Percentiles rank a stretch among this genome's conserved stretches.
These are phyloP conservation scores for Hagleromyces aurorensis DNA, from an alignment of 805 yeast species.

Conservation along the genomic window DNA sequence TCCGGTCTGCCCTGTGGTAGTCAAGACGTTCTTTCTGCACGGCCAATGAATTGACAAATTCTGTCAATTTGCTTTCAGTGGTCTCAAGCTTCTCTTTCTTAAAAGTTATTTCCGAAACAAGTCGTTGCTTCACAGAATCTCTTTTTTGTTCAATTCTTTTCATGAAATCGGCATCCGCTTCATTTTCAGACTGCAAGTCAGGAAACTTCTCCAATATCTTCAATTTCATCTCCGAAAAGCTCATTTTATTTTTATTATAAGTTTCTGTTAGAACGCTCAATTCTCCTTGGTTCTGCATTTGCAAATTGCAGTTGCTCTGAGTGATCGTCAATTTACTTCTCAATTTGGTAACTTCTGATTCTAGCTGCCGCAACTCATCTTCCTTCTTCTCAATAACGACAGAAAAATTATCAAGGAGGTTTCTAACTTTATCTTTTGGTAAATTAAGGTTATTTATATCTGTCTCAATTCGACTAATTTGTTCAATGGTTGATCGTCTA, in stretches of 20 bases:
- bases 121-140: conserved; percentile 1
- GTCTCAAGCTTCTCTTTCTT: conserved; percentile 12
- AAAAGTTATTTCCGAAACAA: conserved; percentile 6
- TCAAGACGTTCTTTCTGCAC: conserved; percentile 32
- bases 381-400: conserved; percentile 25
- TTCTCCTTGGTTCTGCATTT: conserved; percentile 48
- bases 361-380: conserved; percentile 21
- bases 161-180: conserved; percentile 2
- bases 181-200: not conserved
- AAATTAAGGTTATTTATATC: conserved; percentile 22
- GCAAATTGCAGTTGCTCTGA: conserved; percentile 31
- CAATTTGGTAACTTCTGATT: conserved; percentile 14
- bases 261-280: conserved; percentile 37
- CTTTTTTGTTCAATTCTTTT: conserved; percentile 1
- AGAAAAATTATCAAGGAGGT: conserved; percentile 37
- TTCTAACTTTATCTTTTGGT: conserved; percentile 33
- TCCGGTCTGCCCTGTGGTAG: conserved; percentile 41
- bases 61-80: conserved; percentile 11
- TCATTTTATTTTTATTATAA: conserved; percentile 14
- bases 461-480: conserved; percentile 39
- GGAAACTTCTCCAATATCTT: conserved; percentile 2
- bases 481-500: conserved; percentile 39
- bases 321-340: conserved; percentile 20
- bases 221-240: conserved; percentile 4
- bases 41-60: conserved; percentile 18